Percentiles rank a stretch among this genome's conserved stretches.
Evolutionary conservation across 2,329 filamentous ascomycete species (phyloP).

Genomic region (Piedraia hortae): DNA sequence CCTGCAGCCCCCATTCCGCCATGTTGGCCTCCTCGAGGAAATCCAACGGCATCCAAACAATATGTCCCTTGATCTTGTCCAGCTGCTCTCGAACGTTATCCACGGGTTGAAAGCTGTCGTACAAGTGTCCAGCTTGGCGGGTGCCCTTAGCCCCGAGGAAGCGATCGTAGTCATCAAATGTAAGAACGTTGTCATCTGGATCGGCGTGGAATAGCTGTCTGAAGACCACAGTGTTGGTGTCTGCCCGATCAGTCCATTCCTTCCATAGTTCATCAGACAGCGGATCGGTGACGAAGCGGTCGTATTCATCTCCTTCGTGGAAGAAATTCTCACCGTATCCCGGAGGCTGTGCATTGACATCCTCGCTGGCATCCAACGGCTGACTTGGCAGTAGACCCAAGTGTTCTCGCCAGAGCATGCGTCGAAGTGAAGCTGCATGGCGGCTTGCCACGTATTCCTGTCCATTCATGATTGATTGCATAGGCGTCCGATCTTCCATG

Average conservation of each 20-base stretch:
- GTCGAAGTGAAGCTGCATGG: slow-evolving; percentile 54
- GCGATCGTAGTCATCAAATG: slow-evolving; percentile 64
- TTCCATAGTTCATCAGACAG: slow-evolving; percentile 29
- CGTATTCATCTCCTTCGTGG: slow-evolving; percentile 38
- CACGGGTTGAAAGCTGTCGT: slow-evolving; percentile 47
- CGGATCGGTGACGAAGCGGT: slow-evolving; percentile 31
- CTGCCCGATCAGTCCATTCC: slow-evolving; percentile 41
- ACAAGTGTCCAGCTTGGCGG: slow-evolving; percentile 58
- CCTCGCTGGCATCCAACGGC: slow-evolving; percentile 32
- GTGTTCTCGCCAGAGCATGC: slow-evolving; percentile 75
- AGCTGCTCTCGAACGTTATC: slow-evolving; percentile 49
- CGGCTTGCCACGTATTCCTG: slow-evolving; percentile 49
- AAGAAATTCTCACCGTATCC: slow-evolving; percentile 42
- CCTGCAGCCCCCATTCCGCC: slow-evolving; percentile 65
- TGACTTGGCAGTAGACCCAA: slow-evolving; percentile 57
- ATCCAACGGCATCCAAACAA: slow-evolving; percentile 86
- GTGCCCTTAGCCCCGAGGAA: slow-evolving; percentile 36
- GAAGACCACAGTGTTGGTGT: slow-evolving; percentile 46
- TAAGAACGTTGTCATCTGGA: slow-evolving; percentile 71
- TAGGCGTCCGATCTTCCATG: slow-evolving; percentile 50
- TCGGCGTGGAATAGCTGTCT: slow-evolving; percentile 65
- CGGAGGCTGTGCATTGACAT: slow-evolving; percentile 53
- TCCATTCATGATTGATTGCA: slow-evolving; percentile 55
- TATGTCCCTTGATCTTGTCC: slow-evolving; percentile 49
- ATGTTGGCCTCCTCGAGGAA: slow-evolving; percentile 65